Conservation (phyloP, 2,329 filamentous ascomycete species). For the Verticillium isaacii region DNA sequence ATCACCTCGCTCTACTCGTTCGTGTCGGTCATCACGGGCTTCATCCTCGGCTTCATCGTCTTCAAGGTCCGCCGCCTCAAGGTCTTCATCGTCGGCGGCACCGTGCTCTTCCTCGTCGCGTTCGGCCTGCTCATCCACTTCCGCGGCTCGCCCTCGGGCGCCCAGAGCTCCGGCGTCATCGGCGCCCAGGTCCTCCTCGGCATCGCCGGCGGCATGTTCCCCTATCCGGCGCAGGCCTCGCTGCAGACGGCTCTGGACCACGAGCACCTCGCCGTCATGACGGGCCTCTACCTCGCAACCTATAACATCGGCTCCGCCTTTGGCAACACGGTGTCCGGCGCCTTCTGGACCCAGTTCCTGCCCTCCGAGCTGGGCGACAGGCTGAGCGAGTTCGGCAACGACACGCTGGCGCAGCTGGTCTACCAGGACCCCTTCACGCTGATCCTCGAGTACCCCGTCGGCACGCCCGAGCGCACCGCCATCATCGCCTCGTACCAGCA, state of each 20-base stretch:
- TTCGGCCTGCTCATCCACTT: slow-evolving; percentile 61
- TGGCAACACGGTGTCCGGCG: slow-evolving; percentile 55
- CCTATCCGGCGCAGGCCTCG: slow-evolving; percentile 41
- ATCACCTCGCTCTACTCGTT: slow-evolving; percentile 56
- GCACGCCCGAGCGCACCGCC: slow-evolving; percentile 35
- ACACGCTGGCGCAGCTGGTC: slow-evolving; percentile 26
- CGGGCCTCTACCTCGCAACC: slow-evolving; percentile 56
- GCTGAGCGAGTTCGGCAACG: slow-evolving; percentile 25
- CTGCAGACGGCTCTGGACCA: slow-evolving; percentile 37
- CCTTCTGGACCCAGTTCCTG: slow-evolving; percentile 57
- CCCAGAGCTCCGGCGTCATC: slow-evolving; percentile 51
- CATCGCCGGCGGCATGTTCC: slow-evolving; percentile 59
- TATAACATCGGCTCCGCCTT: slow-evolving; percentile 60
- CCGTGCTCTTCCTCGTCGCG: slow-evolving; percentile 56
- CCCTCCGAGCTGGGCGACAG: slow-evolving; percentile 34
- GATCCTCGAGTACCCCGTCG: slow-evolving; percentile 30
- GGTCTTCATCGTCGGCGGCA: slow-evolving; percentile 57
- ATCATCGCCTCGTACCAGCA: slow-evolving; percentile 41
- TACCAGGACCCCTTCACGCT: slow-evolving; percentile 30
- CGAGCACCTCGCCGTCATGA: slow-evolving; percentile 58
- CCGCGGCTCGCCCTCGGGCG: slow-evolving; percentile 43
- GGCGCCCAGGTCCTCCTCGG: slow-evolving; percentile 59
- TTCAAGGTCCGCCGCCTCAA: slow-evolving; percentile 56
- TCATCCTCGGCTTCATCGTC: slow-evolving; percentile 51
- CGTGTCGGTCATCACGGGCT: slow-evolving; percentile 52